Conservation (phyloP, 1,284 basidiomycete genomes). For the Rhizoctonia solani region DNA sequence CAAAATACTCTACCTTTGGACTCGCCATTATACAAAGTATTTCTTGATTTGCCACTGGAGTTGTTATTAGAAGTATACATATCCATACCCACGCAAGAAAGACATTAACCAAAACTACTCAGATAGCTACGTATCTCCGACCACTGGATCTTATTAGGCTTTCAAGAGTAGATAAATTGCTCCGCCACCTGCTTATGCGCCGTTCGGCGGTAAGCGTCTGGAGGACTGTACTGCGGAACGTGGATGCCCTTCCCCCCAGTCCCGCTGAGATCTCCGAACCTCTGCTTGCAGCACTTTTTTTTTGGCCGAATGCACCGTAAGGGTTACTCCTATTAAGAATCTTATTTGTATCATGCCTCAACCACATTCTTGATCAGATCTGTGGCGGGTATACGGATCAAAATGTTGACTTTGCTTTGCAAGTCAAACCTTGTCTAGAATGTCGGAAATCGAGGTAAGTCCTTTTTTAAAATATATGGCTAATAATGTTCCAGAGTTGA, state of each 20-base stretch:
- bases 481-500: too few species aligned
- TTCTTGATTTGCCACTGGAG: slow-evolving; percentile 3
- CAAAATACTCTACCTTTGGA: too few species aligned
- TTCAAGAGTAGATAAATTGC: slow-evolving; percentile 40
- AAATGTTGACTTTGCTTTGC: too few species aligned
- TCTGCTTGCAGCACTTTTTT: slow-evolving; percentile 41
- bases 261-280: slow-evolving; percentile 40
- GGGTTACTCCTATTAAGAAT: too few species aligned
- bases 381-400: too few species aligned
- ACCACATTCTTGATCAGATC: too few species aligned
- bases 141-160: slow-evolving; percentile 44
- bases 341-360: too few species aligned
- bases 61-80: neutral
- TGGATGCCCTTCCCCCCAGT: slow-evolving; percentile 38
- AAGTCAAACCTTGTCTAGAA: too few species aligned
- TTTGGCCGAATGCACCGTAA: slow-evolving; percentile 26
- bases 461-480: too few species aligned
- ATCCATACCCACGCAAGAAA: neutral
- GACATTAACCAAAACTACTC: neutral
- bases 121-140: slow-evolving; percentile 41
- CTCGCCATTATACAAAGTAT: neutral
- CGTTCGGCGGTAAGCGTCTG: slow-evolving; percentile 37
- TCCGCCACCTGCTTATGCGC: slow-evolving; percentile 39
- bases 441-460: too few species aligned
- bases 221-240: slow-evolving; percentile 34